Base-by-base conservation (phyloP, 1,284 basidiomycete genomes). In the Leccinum fallax region DNA sequence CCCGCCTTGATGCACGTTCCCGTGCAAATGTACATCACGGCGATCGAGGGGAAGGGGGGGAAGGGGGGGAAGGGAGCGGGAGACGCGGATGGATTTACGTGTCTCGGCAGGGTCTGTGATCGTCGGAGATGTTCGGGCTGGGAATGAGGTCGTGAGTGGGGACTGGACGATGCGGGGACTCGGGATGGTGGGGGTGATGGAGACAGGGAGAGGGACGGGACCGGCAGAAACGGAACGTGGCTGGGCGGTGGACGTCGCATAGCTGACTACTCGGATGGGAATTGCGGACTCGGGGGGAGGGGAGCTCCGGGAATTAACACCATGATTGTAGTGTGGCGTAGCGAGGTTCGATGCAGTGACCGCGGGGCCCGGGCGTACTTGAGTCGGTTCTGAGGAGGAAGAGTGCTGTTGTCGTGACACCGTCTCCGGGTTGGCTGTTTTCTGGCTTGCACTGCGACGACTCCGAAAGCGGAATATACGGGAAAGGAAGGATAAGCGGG, bases 401-500 rank as follows among this genome's bases (percentile, higher is more conserved):
- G 43, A 15, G 11, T 21, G 19, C 19, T 48, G 46, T 19, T 48
- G 19, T 21, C 19, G 19, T 48, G 46, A 21, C 46, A 13, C 19
- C 19, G 46, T 48, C 46, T 48, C 46, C 9, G 40, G 40, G 26
- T 19, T 19, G 30, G n/a, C 21, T 4, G 21, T 38, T 16, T 21
- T 51, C 13, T 62, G 61, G 32, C 54, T 34, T 48, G 38, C 56
- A 11, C 13, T n/a, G 26, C 63, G 62, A 55, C 64, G 61, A 28
- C 21, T 55, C 16, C 65, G 60, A 24, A 66, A 51, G 54, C 68
- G 64, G 36, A 75, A 66, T 2, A 71, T 21, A 36, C 64, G 62
- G 19, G 71, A 40, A 3, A 60, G 38, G 4, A 60, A 60, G 1
- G 63, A 67, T 21, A 72, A 53, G 46, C 71, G 60, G 38, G 30